These are phyloP conservation scores for Saccharomyces uvarum DNA, from an alignment of 1,139 yeast species.

Conservation along the genomic window DNA sequence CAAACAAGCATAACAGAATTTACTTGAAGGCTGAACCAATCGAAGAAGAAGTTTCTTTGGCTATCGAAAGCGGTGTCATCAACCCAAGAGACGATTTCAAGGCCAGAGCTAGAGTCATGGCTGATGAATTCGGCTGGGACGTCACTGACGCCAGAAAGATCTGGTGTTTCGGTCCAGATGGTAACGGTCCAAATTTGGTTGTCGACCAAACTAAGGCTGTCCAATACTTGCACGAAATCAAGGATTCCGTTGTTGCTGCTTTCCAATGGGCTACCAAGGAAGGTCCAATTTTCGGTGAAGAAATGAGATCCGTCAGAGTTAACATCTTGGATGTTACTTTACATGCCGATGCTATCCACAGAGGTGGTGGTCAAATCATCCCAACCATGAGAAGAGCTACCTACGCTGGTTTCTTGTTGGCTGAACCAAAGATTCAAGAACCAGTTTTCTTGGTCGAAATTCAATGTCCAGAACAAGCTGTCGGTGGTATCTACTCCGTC, in stretches of 20 bases:
- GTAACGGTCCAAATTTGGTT: slow-evolving; percentile 97
- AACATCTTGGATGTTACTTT: slow-evolving; percentile 98
- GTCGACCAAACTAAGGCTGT: slow-evolving; percentile 99
- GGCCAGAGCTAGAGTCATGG: slow-evolving; percentile 97
- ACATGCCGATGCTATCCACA: slow-evolving; percentile 99
- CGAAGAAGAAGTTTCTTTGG: slow-evolving; percentile 84
- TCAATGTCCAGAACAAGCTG: slow-evolving; percentile 98
- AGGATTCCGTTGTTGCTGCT: slow-evolving; percentile 99
- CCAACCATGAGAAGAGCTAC: slow-evolving; percentile 99
- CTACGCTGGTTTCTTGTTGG: slow-evolving; percentile 95
- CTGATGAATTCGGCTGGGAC: slow-evolving; percentile 99
- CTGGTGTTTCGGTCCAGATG: slow-evolving; percentile 99
- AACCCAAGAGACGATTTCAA: slow-evolving; percentile 97
- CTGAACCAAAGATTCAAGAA: slow-evolving; percentile 98
- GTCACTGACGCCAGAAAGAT: slow-evolving; percentile 99
- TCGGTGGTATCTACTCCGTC: slow-evolving; percentile 99
- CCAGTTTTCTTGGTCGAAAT: slow-evolving; percentile 99
- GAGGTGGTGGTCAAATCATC: slow-evolving; percentile 99
- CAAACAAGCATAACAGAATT: slow-evolving; percentile 99
- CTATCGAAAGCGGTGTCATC: slow-evolving; percentile 88
- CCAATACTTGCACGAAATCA: slow-evolving; percentile 97
- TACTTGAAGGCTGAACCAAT: slow-evolving; percentile 96
- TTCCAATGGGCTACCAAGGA: slow-evolving; percentile 99
- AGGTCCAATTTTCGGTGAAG: slow-evolving; percentile 98
- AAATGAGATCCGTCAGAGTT: slow-evolving; percentile 90